Evolutionary conservation across 2,329 filamentous ascomycete genomes (phyloP), one percentile per base, ranked within the genome.

Genomic region (Fusarium scirpi): DNA sequence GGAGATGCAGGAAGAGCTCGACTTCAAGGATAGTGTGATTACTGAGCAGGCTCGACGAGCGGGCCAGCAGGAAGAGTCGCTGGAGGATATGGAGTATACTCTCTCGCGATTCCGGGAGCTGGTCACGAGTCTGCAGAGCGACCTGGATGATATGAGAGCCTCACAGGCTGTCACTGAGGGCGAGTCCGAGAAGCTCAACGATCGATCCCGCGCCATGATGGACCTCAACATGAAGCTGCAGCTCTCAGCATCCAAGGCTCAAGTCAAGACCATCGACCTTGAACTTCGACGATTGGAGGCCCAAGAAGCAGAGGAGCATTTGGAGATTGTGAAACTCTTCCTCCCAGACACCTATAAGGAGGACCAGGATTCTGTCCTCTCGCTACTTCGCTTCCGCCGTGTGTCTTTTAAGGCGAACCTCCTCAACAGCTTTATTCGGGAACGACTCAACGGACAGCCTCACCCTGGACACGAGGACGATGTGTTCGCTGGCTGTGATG

Each of bases 141-240:
- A 97, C 77, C 83, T 98, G 71, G 93, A 97, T 74, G 94, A 98
- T 76, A 95, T 98, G 87, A 90, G 93, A 64, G 93, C 94, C 15
- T 97, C 94, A 6, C 93, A 97, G 75, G 93, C 94, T 46, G 92
- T 98, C 72, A 97, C 94, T 1, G 96, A 98, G 79, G 91, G 91
- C 18, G 94, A 98, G 79, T 94, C 95, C 1, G 94, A 94, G 78
- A 94, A 98, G 79, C 88, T 98, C 58, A 94, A 91, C 70, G 92
- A 89, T 74, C 92, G 94, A 67, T 97, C 95, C 46, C 90, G 94
- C 68, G 94, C 95, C 57, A 97, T 99, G 91, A 92, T 97, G 89
- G 95, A 99, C 76, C 87, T 99, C 47, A 98, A 98, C 80, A 89
- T 95, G 87, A 97, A 97, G 81, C 87, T 99, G 45, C 95, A 97